Conservation (phyloP, 2,329 filamentous ascomycete genomes). For the Hawksworthiomyces lignivorus region DNA sequence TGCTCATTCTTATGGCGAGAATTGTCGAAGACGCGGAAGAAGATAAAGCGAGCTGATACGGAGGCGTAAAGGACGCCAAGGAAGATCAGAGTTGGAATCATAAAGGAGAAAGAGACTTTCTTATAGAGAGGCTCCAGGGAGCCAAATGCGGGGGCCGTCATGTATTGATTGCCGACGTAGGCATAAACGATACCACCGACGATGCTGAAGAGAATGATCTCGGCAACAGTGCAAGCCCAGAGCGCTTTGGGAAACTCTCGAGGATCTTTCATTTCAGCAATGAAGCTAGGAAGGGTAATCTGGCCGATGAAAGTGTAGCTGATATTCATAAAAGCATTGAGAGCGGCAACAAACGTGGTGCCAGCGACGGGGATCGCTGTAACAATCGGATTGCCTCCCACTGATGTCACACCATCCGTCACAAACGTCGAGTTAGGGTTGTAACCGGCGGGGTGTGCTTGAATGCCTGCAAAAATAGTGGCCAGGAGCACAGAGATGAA, state of each 20-base stretch:
- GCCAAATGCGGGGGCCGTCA: constrained; percentile 79
- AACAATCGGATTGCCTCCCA: constrained; percentile 57
- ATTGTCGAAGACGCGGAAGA: constrained; percentile 79
- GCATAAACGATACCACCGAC: constrained; percentile 76
- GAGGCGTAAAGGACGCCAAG: constrained; percentile 85
- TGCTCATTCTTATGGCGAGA: constrained; percentile 74
- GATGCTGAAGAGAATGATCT: constrained; percentile 77
- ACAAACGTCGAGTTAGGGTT: constrained; percentile 36
- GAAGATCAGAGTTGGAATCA: constrained; percentile 92
- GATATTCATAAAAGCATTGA: constrained; percentile 91
- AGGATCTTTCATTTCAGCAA: constrained; percentile 79
- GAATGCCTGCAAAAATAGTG: constrained; percentile 71
- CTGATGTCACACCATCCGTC: constrained; percentile 20
- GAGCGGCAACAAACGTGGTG: constrained; percentile 72
- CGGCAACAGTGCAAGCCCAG: constrained; percentile 82
- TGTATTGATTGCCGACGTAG: constrained; percentile 86
- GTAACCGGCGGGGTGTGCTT: constrained; percentile 65
- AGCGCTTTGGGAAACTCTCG: constrained; percentile 88
- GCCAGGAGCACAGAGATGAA: constrained; percentile 83
- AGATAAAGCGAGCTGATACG: constrained; percentile 82
- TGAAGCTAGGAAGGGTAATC: constrained; percentile 89
- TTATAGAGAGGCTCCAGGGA: constrained; percentile 72
- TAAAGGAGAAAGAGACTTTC: constrained; percentile 87
- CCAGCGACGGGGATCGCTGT: constrained; percentile 58
- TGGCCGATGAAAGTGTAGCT: constrained; percentile 95